Base-by-base conservation (phyloP, 2,329 filamentous ascomycete genomes). In the Sclerotinia glacialis region DNA sequence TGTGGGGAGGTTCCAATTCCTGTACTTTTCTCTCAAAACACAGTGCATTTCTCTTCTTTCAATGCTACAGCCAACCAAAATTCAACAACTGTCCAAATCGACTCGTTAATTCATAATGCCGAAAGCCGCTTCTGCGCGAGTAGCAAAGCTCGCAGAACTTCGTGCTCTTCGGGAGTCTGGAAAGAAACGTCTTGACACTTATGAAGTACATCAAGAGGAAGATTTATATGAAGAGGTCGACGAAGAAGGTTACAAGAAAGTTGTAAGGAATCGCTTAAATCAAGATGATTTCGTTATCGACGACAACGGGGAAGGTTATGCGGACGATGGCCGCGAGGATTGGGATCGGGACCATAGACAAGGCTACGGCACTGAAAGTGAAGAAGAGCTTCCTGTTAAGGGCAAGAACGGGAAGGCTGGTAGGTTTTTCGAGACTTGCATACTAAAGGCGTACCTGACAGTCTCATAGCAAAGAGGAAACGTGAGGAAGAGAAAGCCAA, bases 261-360 rank as follows among this genome's bases (percentile, higher is more conserved):
- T 98, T 71, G 93, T 99, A 18, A 87, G 95, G 52, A 87, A 89
- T 66, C 89, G 95, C 56, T 83, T 99, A 62, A 91, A 98, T 76
- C 85, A 96, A 74, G 95, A 99, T 74, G 95, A 99, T 80, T 99
- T 99, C 75, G 94, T 99, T 63, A 93, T 99, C 68, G 95, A 98
- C 81, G 95, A 99, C 80, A 96, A 97, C 80, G 94, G 94, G 75
- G 92, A 94, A 77, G 94, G 95, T 47, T 99, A 99, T 75, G 94
- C 92, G 71, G 94, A 98, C 77, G 95, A 98, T 76, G 95, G 95
- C 68, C 89, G 95, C 65, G 93, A 97, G 79, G 95, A 98, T 74
- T 94, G 94, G 93, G 84, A 89, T 71, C 81, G 83, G 11, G 71
- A 65, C 21, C 16, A 52, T 40, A 83, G 83, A 68, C 81, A 86